Conservation (phyloP, 345 rosid genomes). For the Iberis pinnata region DNA sequence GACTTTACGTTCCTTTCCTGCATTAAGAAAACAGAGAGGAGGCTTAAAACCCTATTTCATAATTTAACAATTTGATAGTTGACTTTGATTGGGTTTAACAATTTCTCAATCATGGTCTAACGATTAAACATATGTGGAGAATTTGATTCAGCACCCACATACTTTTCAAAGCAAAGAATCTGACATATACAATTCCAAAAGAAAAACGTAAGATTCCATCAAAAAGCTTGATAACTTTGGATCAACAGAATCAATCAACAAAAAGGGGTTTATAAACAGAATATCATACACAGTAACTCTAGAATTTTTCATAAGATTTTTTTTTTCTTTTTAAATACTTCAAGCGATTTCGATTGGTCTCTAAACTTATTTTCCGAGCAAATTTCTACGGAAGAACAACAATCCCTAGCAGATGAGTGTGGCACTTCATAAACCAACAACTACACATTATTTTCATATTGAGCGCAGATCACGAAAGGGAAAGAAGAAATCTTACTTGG, state of each 20-base stretch:
- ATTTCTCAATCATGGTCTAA: background rate
- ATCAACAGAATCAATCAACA: conserved; percentile 10
- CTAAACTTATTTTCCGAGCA: too few species aligned
- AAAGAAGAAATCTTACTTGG: conserved; percentile 28
- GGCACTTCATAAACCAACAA: conserved; percentile 2
- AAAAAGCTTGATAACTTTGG: conserved; percentile 19
- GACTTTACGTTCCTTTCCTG: conserved; percentile 59
- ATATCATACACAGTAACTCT: background rate
- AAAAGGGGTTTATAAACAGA: background rate
- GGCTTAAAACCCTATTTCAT: background rate
- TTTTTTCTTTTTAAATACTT: too few species aligned
- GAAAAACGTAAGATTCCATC: conserved; percentile 15
- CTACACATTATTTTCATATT: too few species aligned
- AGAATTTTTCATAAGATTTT: background rate
- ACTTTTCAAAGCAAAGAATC: conserved; percentile 8
- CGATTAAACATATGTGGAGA: background rate
- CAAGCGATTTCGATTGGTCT: too few species aligned
- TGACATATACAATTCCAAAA: conserved; percentile 12
- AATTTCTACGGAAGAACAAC: too few species aligned
- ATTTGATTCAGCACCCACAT: conserved; percentile 19
- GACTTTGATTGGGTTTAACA: background rate
- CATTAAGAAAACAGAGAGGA: conserved; percentile 9
- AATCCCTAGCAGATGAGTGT: background rate
- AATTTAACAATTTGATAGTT: background rate
- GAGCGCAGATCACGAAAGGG: conserved; percentile 1